Percentiles rank a stretch among this genome's conserved stretches.
Evolutionary conservation across 2,329 filamentous ascomycete genomes (phyloP).

Genomic region (Bertia moriformis): DNA sequence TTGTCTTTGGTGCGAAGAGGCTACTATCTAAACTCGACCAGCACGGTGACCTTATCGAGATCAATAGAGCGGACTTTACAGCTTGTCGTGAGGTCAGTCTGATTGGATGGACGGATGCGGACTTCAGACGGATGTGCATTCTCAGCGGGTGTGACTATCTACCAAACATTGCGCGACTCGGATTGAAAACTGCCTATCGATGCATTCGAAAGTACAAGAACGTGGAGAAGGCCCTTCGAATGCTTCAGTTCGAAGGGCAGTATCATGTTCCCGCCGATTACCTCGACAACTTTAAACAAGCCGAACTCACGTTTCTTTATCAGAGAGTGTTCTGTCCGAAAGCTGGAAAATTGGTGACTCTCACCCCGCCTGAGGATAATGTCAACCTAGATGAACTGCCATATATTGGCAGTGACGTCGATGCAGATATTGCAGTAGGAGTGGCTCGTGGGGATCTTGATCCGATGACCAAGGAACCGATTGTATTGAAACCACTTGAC

Average conservation of each 20-base stretch:
- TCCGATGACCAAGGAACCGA: constrained; percentile 69
- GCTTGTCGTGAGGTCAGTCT: constrained; percentile 77
- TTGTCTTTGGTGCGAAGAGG: constrained; percentile 86
- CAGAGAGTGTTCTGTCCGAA: constrained; percentile 86
- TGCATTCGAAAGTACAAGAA: constrained; percentile 81
- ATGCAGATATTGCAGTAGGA: constrained; percentile 52
- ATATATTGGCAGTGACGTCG: constrained; percentile 66
- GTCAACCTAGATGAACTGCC: constrained; percentile 57
- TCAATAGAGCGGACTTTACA: constrained; percentile 78
- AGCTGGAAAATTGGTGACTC: constrained; percentile 55
- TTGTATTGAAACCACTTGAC: constrained; percentile 9
- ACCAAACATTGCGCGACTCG: constrained; percentile 69
- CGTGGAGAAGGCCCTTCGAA: constrained; percentile 66
- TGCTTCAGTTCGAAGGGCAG: constrained; percentile 81
- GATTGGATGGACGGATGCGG: constrained; percentile 77
- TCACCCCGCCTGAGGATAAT: constrained; percentile 51
- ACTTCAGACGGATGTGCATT: constrained; percentile 92
- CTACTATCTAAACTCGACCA: constrained; percentile 88
- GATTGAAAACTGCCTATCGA: constrained; percentile 83
- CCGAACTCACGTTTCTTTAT: constrained; percentile 83
- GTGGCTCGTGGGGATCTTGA: constrained; percentile 74
- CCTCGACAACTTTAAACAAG: constrained; percentile 65
- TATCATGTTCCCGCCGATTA: constrained; percentile 70
- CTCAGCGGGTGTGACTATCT: constrained; percentile 93
- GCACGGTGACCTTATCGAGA: constrained; percentile 82